These are phyloP conservation scores for Micromonas pusilla DNA, from an alignment of 139 green algal genomes.

Conservation along the genomic window DNA sequence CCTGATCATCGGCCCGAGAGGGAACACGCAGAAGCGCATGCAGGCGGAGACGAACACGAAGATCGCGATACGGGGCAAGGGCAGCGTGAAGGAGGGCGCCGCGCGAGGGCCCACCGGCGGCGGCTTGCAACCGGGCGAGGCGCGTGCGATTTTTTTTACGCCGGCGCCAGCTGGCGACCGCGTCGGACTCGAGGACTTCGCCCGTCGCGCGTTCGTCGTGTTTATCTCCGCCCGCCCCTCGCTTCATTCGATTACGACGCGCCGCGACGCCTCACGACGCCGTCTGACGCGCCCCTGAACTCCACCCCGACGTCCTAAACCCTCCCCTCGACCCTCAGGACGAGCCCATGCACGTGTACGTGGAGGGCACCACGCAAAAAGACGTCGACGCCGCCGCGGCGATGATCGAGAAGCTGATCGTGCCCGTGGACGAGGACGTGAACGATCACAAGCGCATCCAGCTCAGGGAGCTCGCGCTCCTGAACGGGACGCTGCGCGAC, in stretches of 20 bases:
- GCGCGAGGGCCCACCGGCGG: too few species aligned
- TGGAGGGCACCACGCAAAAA: constrained; percentile 82
- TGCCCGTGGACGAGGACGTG: constrained; percentile 74
- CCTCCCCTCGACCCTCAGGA: constrained; percentile 72
- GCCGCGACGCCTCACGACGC: too few species aligned
- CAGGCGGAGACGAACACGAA: constrained; percentile 93
- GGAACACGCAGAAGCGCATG: constrained; percentile 98
- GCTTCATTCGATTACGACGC: too few species aligned
- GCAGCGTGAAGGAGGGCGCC: constrained; percentile 73
- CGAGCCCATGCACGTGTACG: constrained; percentile 95
- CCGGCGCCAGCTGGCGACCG: too few species aligned
- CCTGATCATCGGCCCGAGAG: constrained; percentile 94
- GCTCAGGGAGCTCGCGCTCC: constrained; percentile 83
- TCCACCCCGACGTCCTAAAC: background rate
- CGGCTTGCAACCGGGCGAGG: background rate
- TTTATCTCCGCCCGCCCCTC: too few species aligned
- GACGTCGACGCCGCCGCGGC: constrained; percentile 53
- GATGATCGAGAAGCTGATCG: constrained; percentile 79
- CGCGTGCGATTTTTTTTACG: too few species aligned
- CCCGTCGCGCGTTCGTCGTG: too few species aligned
- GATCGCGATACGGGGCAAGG: constrained; percentile 87
- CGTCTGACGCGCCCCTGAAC: too few species aligned
- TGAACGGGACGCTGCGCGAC: constrained; percentile 82
- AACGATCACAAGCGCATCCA: constrained; percentile 91
- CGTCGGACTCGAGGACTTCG: too few species aligned